These are phyloP conservation scores for Pyrenochaeta sp. DNA, from an alignment of 2,329 filamentous ascomycete genomes.

Conservation along the genomic window DNA sequence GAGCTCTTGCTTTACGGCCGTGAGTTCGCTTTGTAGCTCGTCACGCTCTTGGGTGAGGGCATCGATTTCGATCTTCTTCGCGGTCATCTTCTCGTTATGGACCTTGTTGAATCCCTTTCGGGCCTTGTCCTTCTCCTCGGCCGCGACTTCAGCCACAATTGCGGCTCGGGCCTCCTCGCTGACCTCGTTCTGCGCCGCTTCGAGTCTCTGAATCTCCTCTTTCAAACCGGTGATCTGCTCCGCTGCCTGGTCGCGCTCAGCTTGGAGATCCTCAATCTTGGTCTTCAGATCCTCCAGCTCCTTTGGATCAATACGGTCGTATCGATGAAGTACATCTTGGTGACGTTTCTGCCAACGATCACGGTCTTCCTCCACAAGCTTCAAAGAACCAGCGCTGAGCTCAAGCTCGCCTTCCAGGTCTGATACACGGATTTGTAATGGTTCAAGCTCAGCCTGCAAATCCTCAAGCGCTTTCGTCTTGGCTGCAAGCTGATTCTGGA, in stretches of 20 bases:
- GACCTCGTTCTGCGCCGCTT: constrained; percentile 51
- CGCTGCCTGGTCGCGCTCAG: constrained; percentile 62
- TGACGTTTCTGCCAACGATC: constrained; percentile 96
- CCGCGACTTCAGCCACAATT: constrained; percentile 22
- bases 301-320: constrained; percentile 91
- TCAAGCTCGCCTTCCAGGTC: constrained; percentile 84
- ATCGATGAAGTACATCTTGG: constrained; percentile 94
- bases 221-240: constrained; percentile 58
- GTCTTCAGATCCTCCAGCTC: constrained; percentile 90
- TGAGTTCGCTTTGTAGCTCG: constrained; percentile 52
- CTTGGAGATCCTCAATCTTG: constrained; percentile 65
- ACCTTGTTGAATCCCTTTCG: constrained; percentile 64
- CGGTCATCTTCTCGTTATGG: constrained; percentile 28
- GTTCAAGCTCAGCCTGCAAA: constrained; percentile 77
- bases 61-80: constrained; percentile 59
- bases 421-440: constrained; percentile 78
- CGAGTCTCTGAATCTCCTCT: constrained; percentile 53
- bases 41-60: constrained; percentile 68
- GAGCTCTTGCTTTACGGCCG: constrained; percentile 62
- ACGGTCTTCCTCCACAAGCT: constrained; percentile 86
- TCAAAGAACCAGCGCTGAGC: constrained; percentile 86
- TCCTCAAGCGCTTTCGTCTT: constrained; percentile 78
- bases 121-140: constrained; percentile 65
- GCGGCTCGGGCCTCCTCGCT: constrained; percentile 22
- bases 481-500: constrained; percentile 76